Conservation (phyloP, 169 alveolate genomes). For the Plasmodium malariae region DNA sequence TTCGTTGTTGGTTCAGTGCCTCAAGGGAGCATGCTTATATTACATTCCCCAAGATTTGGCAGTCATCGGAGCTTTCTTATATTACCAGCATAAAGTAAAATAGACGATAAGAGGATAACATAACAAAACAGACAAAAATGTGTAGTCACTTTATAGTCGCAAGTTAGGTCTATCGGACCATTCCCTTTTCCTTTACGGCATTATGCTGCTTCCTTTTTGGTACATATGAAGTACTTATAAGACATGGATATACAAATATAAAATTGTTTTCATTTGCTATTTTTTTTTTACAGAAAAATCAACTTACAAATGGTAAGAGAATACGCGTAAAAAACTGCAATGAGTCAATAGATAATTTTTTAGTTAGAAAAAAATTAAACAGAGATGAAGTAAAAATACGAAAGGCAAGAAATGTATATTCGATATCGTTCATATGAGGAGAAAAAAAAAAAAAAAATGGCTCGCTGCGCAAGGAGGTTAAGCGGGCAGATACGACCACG, state of each 20-base stretch:
- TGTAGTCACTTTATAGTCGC: too few species aligned
- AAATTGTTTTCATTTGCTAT: neutral
- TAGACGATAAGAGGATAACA: too few species aligned
- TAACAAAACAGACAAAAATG: too few species aligned
- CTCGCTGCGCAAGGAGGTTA: too few species aligned
- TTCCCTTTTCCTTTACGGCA: too few species aligned
- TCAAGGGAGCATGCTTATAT: constrained; percentile 49
- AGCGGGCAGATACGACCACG: neutral
- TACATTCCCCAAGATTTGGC: constrained; percentile 60
- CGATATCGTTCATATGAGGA: constrained; percentile 40
- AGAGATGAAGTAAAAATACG: constrained; percentile 34
- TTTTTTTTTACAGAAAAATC: constrained; percentile 41
- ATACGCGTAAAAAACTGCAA: constrained; percentile 43
- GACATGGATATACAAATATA: neutral
- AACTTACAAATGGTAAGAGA: constrained; percentile 17
- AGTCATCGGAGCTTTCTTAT: constrained; percentile 47
- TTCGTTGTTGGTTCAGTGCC: constrained; percentile 67
- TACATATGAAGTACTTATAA: too few species aligned
- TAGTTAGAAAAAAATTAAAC: constrained; percentile 30
- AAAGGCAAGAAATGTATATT: constrained; percentile 21
- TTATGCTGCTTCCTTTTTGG: too few species aligned
- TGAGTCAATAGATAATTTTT: constrained; percentile 62
- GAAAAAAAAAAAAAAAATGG: neutral
- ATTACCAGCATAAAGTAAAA: constrained; percentile 53
- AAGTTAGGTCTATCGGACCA: too few species aligned